A percentile compares a stretch with the other conserved stretches of the same genome.
These are phyloP conservation scores for Bacidia rubella DNA, from an alignment of 495 filamentous ascomycete species.

Conservation along the genomic window DNA sequence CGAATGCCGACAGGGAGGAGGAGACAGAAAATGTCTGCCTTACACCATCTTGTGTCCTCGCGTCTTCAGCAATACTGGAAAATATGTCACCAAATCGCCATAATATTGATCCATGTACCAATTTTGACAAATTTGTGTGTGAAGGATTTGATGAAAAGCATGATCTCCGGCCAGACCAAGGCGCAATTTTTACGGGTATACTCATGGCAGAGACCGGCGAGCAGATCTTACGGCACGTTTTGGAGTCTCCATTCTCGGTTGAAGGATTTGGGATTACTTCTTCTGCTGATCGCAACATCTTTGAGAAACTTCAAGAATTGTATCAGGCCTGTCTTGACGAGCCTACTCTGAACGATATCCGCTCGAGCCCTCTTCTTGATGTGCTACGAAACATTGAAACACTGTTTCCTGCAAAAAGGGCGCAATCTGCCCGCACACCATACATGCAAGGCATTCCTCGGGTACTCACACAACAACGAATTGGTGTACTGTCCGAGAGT, in stretches of 20 bases:
- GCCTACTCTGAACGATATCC: conserved; percentile 35
- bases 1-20: neutral
- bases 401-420: conserved; percentile 30
- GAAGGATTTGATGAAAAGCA: conserved; percentile 51
- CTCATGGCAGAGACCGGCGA: conserved; percentile 47
- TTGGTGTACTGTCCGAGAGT: conserved; percentile 11
- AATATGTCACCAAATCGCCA: conserved; percentile 52
- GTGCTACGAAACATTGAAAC: conserved; percentile 39
- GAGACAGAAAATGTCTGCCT: conserved; percentile 28
- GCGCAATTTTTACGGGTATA: conserved; percentile 43
- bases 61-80: conserved; percentile 52
- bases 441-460: neutral
- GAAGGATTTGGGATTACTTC: neutral
- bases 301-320: conserved; percentile 47
- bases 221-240: conserved; percentile 45
- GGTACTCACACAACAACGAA: neutral
- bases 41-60: conserved; percentile 53
- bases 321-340: conserved; percentile 57
- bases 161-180: conserved; percentile 54
- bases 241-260: conserved; percentile 41
- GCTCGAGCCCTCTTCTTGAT: conserved; percentile 37
- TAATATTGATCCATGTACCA: conserved; percentile 50
- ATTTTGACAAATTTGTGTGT: conserved; percentile 59
- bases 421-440: neutral
- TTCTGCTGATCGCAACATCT: conserved; percentile 43